These are phyloP conservation scores for Lasiosphaeriaceae sp. DNA, from an alignment of 495 filamentous ascomycete species.

Conservation along the genomic window DNA sequence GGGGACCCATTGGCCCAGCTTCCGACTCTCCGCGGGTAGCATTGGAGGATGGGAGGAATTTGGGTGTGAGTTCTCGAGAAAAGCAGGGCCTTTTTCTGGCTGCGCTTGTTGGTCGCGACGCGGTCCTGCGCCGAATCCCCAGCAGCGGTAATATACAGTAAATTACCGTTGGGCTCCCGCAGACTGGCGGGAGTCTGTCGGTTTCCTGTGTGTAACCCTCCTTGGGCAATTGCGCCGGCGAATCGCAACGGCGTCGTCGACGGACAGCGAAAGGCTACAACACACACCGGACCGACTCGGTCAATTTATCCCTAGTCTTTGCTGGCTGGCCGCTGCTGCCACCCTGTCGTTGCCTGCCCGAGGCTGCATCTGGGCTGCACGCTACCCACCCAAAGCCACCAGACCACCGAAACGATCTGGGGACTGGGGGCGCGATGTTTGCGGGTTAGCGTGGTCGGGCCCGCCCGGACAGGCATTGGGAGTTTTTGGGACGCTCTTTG, in stretches of 20 bases:
- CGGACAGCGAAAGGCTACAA: constrained; percentile 14
- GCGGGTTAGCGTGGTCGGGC: background rate
- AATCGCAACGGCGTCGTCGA: background rate
- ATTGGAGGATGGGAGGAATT: too few relatives aligned
- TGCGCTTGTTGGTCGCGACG: too few relatives aligned
- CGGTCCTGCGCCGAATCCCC: background rate
- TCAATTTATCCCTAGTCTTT: constrained; percentile 18
- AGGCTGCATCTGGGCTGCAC: background rate
- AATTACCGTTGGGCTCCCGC: background rate
- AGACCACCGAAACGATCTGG: background rate
- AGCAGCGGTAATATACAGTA: background rate
- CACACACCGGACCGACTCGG: constrained; percentile 29
- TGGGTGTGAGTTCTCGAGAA: too few relatives aligned
- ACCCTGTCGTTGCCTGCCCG: background rate
- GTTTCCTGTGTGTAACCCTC: background rate
- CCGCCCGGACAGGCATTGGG: constrained; percentile 14
- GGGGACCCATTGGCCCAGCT: too few relatives aligned
- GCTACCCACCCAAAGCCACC: background rate
- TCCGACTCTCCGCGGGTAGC: too few relatives aligned
- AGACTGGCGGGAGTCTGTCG: background rate
- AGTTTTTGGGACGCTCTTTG: background rate
- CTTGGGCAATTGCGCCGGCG: background rate
- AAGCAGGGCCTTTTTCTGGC: too few relatives aligned
- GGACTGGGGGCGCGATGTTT: background rate
- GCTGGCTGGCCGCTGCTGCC: constrained; percentile 6